Conservation (phyloP, 768 basidiomycete species). For the Lentinula lateritia region DNA sequence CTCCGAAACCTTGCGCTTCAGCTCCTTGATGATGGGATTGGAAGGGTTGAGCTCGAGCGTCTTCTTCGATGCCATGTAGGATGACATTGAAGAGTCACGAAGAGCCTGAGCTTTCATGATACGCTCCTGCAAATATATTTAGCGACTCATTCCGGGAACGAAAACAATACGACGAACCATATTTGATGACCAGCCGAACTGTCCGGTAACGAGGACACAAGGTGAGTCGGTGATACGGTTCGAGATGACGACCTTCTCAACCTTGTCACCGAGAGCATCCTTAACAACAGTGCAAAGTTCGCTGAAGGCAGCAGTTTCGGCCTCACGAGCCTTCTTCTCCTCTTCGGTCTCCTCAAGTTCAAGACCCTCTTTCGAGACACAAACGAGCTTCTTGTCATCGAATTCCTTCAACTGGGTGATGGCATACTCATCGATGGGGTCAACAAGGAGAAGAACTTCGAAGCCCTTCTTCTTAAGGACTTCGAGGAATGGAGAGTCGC, state of each 20-base stretch:
- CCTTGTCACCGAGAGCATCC: conserved; percentile 98
- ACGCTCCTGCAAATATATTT: conserved; percentile 53
- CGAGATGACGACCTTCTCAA: conserved; percentile 97
- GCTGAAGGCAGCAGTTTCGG: conserved; percentile 74
- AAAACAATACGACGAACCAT: conserved; percentile 52
- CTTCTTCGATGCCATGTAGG: conserved; percentile 99
- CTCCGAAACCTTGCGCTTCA: conserved; percentile 91
- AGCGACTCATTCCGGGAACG: background rate
- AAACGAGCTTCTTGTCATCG: conserved; percentile 94
- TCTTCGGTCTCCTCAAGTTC: conserved; percentile 99
- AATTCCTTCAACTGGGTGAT: conserved; percentile 99
- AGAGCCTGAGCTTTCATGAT: conserved; percentile 99
- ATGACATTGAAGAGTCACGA: conserved; percentile 95
- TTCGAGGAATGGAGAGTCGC: conserved; percentile 98
- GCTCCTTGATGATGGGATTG: conserved; percentile 93
- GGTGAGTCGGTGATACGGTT: conserved; percentile 98
- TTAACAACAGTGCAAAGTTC: conserved; percentile 94
- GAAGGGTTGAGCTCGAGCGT: conserved; percentile 92
- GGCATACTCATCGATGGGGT: conserved; percentile 99
- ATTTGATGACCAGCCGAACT: conserved; percentile 99
- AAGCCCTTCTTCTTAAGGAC: conserved; percentile 99
- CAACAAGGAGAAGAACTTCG: conserved; percentile 94
- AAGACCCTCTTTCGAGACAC: conserved; percentile 98
- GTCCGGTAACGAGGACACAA: conserved; percentile 95
- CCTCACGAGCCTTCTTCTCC: conserved; percentile 89